Percentiles rank a stretch among this genome's conserved stretches.
Evolutionary conservation across 129 eudicot genomes (phyloP).

Genomic region (Saposhnikovia divaricata): DNA sequence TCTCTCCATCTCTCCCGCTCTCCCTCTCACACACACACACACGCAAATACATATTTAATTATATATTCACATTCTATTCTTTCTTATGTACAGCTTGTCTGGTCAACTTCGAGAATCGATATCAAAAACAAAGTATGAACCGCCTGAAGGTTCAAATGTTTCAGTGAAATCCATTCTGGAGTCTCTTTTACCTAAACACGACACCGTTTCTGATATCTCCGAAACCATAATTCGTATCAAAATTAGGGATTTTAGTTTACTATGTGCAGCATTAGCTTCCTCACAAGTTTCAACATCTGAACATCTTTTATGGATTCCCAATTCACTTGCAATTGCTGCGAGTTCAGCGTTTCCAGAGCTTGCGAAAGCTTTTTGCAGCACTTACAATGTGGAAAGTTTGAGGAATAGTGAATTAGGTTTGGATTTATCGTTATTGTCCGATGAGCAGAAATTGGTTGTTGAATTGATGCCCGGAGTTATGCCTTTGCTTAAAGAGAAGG

Average conservation of each 20-base stretch:
- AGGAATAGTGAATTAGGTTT: slow-evolving; percentile 28
- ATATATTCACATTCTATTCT: slow-evolving; percentile 6
- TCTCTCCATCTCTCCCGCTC: no score
- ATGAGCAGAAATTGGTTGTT: slow-evolving; percentile 43
- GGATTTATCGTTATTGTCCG: slow-evolving; percentile 17
- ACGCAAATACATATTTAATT: neutral
- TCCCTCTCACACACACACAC: neutral
- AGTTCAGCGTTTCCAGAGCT: slow-evolving; percentile 38
- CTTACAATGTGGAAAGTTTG: slow-evolving; percentile 12
- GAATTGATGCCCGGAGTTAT: slow-evolving; percentile 63
- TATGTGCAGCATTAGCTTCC: slow-evolving; percentile 67
- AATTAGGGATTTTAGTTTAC: slow-evolving; percentile 43
- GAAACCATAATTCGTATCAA: slow-evolving; percentile 11
- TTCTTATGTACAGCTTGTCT: slow-evolving; percentile 38
- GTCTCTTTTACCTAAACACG: slow-evolving; percentile 44
- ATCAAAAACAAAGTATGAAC: slow-evolving; percentile 32
- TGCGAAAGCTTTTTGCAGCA: slow-evolving; percentile 20
- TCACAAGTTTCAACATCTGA: slow-evolving; percentile 42
- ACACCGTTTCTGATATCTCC: neutral
- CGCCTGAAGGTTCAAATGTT: slow-evolving; percentile 45
- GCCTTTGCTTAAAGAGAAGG: slow-evolving; percentile 55
- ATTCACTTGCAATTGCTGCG: slow-evolving; percentile 40
- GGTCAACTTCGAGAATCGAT: slow-evolving; percentile 41
- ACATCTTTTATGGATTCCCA: slow-evolving; percentile 63
- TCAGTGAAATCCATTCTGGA: slow-evolving; percentile 58